These are phyloP conservation scores for Choiromyces venosus DNA, from an alignment of 495 filamentous ascomycete species.

Conservation along the genomic window DNA sequence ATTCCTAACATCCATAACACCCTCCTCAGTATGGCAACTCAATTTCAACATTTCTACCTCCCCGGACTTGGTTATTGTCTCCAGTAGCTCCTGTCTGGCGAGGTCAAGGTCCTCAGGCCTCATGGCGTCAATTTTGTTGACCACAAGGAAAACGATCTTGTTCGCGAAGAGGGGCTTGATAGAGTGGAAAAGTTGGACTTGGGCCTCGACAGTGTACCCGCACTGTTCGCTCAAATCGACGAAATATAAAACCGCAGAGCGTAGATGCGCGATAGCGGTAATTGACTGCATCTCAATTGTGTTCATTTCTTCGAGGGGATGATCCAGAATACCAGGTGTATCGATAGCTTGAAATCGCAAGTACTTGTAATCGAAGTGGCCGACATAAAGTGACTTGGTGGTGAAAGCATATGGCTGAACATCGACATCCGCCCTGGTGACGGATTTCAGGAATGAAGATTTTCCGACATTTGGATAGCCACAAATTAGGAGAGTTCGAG, in stretches of 20 bases:
- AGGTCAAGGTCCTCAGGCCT: slow-evolving; percentile 80
- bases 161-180: slow-evolving; percentile 96
- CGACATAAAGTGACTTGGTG: slow-evolving; percentile 94
- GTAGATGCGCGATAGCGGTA: slow-evolving; percentile 91
- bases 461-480: slow-evolving; percentile 98
- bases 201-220: slow-evolving; percentile 84
- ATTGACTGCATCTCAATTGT: slow-evolving; percentile 99
- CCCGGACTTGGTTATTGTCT: slow-evolving; percentile 71
- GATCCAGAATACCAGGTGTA: slow-evolving; percentile 92
- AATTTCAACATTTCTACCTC: slow-evolving; percentile 86
- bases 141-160: slow-evolving; percentile 90
- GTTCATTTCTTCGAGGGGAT: slow-evolving; percentile 99
- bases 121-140: slow-evolving; percentile 96
- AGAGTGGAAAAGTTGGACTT: slow-evolving; percentile 87
- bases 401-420: slow-evolving; percentile 99
- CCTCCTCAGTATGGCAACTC: slow-evolving; percentile 92
- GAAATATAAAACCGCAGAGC: slow-evolving; percentile 92
- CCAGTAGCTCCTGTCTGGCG: slow-evolving; percentile 69
- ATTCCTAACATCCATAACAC: slow-evolving; percentile 90
- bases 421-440: slow-evolving; percentile 93
- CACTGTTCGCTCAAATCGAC: slow-evolving; percentile 98
- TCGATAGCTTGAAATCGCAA: slow-evolving; percentile 84
- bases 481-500: slow-evolving; percentile 87
- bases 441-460: slow-evolving; percentile 83
- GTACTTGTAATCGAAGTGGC: slow-evolving; percentile 98